phyloP scores from a whole-genome alignment of 177 flowering plant genomes.

The Vitis hybrid region DNA sequence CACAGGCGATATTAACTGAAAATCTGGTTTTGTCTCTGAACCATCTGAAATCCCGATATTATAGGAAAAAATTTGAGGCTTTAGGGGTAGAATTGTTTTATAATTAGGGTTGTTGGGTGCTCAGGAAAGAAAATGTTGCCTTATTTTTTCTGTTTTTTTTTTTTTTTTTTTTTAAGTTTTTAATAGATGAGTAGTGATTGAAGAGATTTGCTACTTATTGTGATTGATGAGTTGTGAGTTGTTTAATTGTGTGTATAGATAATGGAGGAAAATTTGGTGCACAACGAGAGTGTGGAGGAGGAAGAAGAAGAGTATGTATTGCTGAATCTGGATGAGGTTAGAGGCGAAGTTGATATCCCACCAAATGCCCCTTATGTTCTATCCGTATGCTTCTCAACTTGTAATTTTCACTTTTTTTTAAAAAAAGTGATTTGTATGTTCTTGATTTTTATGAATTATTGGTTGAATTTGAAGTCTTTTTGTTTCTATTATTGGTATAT shows the following conservation, averaged over 20 bases:
- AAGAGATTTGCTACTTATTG: too few relatives aligned
- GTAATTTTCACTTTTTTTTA: not conserved
- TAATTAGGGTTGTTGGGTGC: too few relatives aligned
- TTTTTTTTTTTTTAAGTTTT: too few relatives aligned
- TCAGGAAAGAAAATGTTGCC: too few relatives aligned
- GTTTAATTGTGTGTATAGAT: conserved; percentile 4
- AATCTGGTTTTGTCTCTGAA: too few relatives aligned
- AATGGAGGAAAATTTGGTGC: conserved; percentile 23
- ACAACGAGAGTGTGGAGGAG: conserved; percentile 8
- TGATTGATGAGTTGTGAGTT: not conserved
- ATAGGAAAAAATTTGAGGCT: too few relatives aligned
- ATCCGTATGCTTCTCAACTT: conserved; percentile 42
- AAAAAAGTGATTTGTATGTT: too few relatives aligned
- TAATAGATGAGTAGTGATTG: too few relatives aligned
- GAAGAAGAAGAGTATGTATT: conserved; percentile 65
- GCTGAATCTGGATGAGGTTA: conserved; percentile 54
- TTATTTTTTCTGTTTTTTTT: too few relatives aligned
- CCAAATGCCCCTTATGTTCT: conserved; percentile 64
- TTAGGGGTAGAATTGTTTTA: too few relatives aligned
- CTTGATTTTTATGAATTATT: not conserved
- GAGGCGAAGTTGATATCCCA: conserved; percentile 44
- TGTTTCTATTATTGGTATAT: not conserved
- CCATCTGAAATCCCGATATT: too few relatives aligned
- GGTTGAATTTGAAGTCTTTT: not conserved
- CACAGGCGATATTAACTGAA: too few relatives aligned